A percentile compares a stretch with the other conserved stretches of the same genome.
These are phyloP conservation scores for Aphanomyces stellatus DNA, from an alignment of 352 stramenopile genomes.

Conservation along the genomic window DNA sequence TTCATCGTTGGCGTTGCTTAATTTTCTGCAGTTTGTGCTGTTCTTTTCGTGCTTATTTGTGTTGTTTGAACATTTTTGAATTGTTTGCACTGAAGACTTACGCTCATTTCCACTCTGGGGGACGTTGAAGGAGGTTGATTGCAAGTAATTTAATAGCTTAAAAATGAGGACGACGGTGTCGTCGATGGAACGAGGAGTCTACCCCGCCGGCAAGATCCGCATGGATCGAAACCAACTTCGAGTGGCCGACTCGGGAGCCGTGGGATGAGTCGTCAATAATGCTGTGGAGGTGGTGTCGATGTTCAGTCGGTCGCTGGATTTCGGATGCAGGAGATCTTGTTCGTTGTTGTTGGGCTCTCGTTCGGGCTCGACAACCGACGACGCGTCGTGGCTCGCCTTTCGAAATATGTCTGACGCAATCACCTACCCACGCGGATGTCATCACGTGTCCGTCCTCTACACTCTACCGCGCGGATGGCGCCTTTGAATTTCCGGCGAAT, in stretches of 20 bases:
- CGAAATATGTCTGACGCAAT: no score
- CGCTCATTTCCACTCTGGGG: no score
- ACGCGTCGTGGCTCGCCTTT: conserved; percentile 35
- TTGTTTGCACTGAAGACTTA: no score
- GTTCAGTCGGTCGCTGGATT: neutral
- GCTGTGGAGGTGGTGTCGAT: neutral
- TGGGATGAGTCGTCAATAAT: neutral
- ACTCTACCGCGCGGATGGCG: conserved; percentile 73
- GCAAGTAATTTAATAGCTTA: neutral
- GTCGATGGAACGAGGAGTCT: no score
- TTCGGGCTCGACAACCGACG: neutral
- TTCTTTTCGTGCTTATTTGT: no score
- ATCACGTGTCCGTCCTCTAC: neutral
- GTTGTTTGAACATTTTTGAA: no score
- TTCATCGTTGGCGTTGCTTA: no score
- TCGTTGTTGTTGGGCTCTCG: no score
- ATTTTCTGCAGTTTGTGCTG: no score
- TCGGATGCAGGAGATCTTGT: neutral
- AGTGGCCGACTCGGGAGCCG: neutral
- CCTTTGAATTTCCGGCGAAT: conserved; percentile 90
- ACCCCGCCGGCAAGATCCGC: neutral
- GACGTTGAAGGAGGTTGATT: no score
- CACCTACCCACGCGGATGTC: neutral
- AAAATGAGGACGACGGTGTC: neutral
- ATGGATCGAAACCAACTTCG: conserved; percentile 1